Evolutionary conservation across 768 basidiomycete species (phyloP), one percentile per base, ranked within the genome.

Genomic region (Leucogyrophana mollusca): DNA sequence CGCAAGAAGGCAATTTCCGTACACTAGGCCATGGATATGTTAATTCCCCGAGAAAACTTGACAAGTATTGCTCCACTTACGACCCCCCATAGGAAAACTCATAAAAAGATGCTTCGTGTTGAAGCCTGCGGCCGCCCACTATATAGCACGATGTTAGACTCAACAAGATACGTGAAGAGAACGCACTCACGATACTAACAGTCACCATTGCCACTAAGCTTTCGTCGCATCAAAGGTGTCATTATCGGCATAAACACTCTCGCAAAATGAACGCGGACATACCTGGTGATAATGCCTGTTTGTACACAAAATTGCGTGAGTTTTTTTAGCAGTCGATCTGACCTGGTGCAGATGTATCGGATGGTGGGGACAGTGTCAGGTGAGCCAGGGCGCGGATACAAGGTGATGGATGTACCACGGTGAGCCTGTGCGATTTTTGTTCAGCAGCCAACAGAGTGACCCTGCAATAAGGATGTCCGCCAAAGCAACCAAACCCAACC

Each of bases 271-370:
- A n/a, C n/a, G n/a, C n/a, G n/a, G n/a, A 39, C 39, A 45, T 39
- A 50, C 62, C 59, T 38, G 9, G 64, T 64, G 30, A 62, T 44
- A 1, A 59, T 23, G 5, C 62, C 62, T 51, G 64, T 64, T 17
- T 64, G 64, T 16, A 56, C 49, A 9, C 22, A 50, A 46, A 64
- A 57, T 2, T 9, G 59, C 40, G 24, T 34, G 0, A 64, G 36
- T 16, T 20, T 59, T 25, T 44, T 22, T 27, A 66, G 32, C 32
- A 55, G 37, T 24, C 54, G 27, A 2, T 25, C 32, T 9, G 59
- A 39, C 17, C 62, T 63, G 36, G 3, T 18, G 27, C 21, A 3
- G 14, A 20, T 27, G 6, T 17, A 9, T 45, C 5, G 25, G 23
- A 14, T n/a, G n/a, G n/a, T n/a, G n/a, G n/a, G n/a, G n/a, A n/a